Percentiles rank a stretch among this genome's conserved stretches.
phyloP scores from a whole-genome alignment of 1,139 yeast species.

The Suhomyces bolitotheri region DNA sequence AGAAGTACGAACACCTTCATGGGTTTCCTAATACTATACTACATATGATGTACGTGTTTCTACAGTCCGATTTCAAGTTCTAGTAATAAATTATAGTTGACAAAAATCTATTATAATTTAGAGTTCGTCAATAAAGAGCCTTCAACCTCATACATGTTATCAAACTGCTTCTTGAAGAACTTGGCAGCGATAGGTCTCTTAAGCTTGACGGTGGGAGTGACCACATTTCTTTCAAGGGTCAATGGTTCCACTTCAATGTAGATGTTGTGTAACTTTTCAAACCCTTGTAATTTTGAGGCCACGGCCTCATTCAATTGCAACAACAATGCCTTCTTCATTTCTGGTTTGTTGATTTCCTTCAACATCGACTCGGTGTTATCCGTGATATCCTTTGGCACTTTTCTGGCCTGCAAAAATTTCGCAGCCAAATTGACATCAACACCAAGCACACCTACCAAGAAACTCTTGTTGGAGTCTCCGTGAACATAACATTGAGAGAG shows the following conservation, averaged over 20 bases:
- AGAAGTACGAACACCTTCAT: no score
- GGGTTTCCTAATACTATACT: no score
- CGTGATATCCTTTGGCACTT: conserved; percentile 18
- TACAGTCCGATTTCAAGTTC: no score
- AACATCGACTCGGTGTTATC: conserved; percentile 18
- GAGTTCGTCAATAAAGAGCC: conserved; percentile 19
- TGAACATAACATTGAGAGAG: conserved; percentile 24
- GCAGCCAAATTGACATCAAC: conserved; percentile 22
- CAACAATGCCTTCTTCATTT: conserved; percentile 14
- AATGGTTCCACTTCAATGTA: conserved; percentile 28
- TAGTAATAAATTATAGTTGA: no score
- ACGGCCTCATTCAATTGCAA: conserved; percentile 13
- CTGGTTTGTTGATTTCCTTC: conserved; percentile 17
- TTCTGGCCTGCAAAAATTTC: conserved; percentile 18
- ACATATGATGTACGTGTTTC: no score
- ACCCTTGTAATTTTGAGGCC: conserved; percentile 21
- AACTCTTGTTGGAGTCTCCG: conserved; percentile 25
- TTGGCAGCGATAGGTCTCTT: conserved; percentile 27
- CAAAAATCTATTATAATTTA: no score
- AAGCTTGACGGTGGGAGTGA: conserved; percentile 30
- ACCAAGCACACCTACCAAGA: conserved; percentile 25
- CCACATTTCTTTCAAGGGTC: conserved; percentile 23
- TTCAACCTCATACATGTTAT: conserved; percentile 23
- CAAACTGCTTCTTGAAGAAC: conserved; percentile 22
- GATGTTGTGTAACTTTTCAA: conserved; percentile 26